Percentiles rank a stretch among this genome's conserved stretches.
These are phyloP conservation scores for Peniophora sp. DNA, from an alignment of 1,284 basidiomycete genomes.

Conservation along the genomic window DNA sequence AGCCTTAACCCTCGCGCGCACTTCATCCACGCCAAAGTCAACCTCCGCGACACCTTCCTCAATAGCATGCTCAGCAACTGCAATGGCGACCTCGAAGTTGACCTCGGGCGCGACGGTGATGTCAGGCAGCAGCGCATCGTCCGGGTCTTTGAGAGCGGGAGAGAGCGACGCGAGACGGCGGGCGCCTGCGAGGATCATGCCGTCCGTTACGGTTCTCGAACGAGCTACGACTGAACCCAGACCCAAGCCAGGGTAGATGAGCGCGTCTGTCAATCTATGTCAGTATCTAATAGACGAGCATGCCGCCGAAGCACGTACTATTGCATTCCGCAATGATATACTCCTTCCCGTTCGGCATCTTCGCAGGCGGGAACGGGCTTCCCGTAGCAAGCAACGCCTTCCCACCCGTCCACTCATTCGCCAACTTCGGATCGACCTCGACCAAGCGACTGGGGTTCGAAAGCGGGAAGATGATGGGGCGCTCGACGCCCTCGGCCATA, in stretches of 20 bases:
- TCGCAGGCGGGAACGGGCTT: slow-evolving; percentile 74
- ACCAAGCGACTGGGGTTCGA: slow-evolving; percentile 76
- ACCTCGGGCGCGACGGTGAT: slow-evolving; percentile 61
- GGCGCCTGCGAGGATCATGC: slow-evolving; percentile 78
- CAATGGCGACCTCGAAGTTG: slow-evolving; percentile 75
- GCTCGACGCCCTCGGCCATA: slow-evolving; percentile 60
- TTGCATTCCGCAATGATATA: slow-evolving; percentile 36
- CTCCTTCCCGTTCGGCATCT: slow-evolving; percentile 58
- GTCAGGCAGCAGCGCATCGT: slow-evolving; percentile 64
- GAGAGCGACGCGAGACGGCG: slow-evolving; percentile 66
- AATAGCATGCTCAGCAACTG: slow-evolving; percentile 71
- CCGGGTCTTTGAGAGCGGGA: slow-evolving; percentile 64
- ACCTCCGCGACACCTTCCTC: slow-evolving; percentile 60
- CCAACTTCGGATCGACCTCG: slow-evolving; percentile 69
- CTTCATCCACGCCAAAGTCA: slow-evolving; percentile 43
- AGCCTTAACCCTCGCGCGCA: slow-evolving; percentile 41
- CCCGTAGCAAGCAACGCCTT: slow-evolving; percentile 76
- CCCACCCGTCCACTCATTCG: slow-evolving; percentile 71
- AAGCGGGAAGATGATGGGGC: slow-evolving; percentile 78
- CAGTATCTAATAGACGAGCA: neutral
- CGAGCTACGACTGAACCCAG: slow-evolving; percentile 63
- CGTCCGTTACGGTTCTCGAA: slow-evolving; percentile 58
- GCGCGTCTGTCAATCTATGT: slow-evolving; percentile 40
- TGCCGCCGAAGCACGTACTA: neutral
- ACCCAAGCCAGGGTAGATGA: slow-evolving; percentile 77